phyloP scores from a whole-genome alignment of 805 yeast genomes.

The Monosporozyma siamensis region DNA sequence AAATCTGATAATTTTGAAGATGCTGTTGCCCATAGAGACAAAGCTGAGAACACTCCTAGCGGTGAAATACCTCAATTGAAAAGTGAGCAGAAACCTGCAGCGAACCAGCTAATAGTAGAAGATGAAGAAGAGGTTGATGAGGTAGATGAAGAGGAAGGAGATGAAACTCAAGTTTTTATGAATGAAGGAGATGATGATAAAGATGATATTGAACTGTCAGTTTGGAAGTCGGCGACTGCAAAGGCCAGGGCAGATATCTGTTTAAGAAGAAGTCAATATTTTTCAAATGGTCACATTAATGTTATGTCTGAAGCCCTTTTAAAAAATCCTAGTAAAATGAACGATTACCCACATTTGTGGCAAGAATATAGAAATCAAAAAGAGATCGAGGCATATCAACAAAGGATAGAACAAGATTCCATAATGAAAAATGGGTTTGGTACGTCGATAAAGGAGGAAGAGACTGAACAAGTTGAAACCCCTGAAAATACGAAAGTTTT shows the following conservation, averaged over 20 bases:
- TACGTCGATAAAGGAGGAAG: slow-evolving; percentile 29
- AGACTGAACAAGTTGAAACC: slow-evolving; percentile 9
- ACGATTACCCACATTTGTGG: slow-evolving; percentile 35
- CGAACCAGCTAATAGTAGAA: slow-evolving; percentile 22
- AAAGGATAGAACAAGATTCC: slow-evolving; percentile 25
- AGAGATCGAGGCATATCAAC: slow-evolving; percentile 20
- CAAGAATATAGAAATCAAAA: slow-evolving; percentile 26
- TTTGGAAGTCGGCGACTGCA: slow-evolving; percentile 80
- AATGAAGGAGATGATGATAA: slow-evolving; percentile 48
- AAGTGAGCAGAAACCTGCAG: too few relatives aligned
- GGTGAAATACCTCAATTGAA: too few relatives aligned
- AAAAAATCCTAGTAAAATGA: slow-evolving; percentile 61
- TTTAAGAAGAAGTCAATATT: slow-evolving; percentile 54
- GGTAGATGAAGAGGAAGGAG: slow-evolving; percentile 38
- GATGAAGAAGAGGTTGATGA: slow-evolving; percentile 34
- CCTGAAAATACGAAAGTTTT: slow-evolving; percentile 4
- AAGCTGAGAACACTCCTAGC: too few relatives aligned
- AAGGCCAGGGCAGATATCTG: slow-evolving; percentile 71
- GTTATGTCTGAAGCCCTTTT: slow-evolving; percentile 60
- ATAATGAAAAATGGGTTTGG: slow-evolving; percentile 35
- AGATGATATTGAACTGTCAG: slow-evolving; percentile 64
- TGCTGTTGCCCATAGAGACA: too few relatives aligned
- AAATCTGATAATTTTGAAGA: too few relatives aligned
- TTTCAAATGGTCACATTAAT: slow-evolving; percentile 50
- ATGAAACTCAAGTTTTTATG: slow-evolving; percentile 35